A percentile compares a stretch with the other conserved stretches of the same genome.
These are phyloP conservation scores for Uronychia setigera DNA, from an alignment of 73 alveolate species.

Conservation along the genomic window DNA sequence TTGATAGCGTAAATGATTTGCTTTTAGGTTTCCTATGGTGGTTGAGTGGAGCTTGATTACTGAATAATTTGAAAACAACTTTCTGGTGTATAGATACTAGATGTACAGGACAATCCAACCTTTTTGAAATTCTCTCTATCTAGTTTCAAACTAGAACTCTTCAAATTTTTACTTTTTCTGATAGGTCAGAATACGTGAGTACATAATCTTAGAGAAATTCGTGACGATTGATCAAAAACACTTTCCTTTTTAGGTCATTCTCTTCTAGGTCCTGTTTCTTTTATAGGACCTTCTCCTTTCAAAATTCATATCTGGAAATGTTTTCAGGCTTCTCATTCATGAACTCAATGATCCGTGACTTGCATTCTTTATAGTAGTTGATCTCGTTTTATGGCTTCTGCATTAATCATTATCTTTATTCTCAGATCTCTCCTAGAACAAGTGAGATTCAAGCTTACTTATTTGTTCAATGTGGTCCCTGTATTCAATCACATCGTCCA, in stretches of 20 bases:
- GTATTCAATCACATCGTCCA: background rate
- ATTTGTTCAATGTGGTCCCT: background rate
- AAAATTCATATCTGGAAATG: background rate
- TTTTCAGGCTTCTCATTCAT: background rate
- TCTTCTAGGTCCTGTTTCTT: background rate
- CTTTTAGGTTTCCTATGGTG: no score
- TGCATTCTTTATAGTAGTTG: background rate
- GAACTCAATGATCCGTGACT: background rate
- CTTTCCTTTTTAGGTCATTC: background rate
- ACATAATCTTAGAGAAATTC: background rate
- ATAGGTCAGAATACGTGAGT: no score
- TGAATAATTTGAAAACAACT: no score
- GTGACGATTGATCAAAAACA: background rate
- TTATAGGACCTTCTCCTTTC: background rate
- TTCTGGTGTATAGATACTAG: no score
- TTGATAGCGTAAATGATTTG: no score
- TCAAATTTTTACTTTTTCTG: no score
- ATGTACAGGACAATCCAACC: no score
- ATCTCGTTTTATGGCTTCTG: background rate
- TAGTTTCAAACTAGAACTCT: no score
- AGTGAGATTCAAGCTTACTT: background rate
- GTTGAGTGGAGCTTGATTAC: no score
- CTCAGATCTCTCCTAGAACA: background rate
- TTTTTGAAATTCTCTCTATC: no score
- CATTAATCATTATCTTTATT: background rate